Conservation (phyloP, 805 yeast species). For the Pichia californica region DNA sequence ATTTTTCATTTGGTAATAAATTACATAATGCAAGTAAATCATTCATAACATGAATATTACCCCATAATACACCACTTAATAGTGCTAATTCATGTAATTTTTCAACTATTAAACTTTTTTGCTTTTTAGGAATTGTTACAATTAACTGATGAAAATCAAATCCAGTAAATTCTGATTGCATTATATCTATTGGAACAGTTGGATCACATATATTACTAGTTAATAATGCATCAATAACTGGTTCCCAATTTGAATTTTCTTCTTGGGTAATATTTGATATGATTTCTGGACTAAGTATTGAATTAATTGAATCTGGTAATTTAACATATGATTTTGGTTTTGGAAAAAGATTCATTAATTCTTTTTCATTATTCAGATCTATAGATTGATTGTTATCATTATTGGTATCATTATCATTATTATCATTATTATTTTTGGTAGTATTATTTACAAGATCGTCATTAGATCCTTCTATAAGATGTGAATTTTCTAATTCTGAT, state of each 20-base stretch:
- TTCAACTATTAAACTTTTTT: conserved; percentile 31
- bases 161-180: conserved; percentile 27
- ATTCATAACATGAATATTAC: conserved; percentile 31
- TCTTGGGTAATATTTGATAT: conserved; percentile 34
- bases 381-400: neutral
- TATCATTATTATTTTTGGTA: neutral
- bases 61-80: conserved; percentile 10
- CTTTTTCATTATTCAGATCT: conserved; percentile 8
- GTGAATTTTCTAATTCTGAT: no score
- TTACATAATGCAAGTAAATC: conserved; percentile 31
- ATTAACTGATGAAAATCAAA: conserved; percentile 34
- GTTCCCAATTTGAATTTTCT: conserved; percentile 40
- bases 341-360: conserved; percentile 20
- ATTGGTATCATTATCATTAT: neutral
- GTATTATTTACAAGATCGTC: neutral
- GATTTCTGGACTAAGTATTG: conserved; percentile 33
- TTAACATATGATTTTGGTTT: conserved; percentile 18
- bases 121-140: conserved; percentile 34
- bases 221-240: conserved; percentile 34
- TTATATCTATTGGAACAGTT: neutral
- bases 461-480: neutral
- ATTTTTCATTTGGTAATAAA: conserved; percentile 13
- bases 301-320: conserved; percentile 33
- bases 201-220: conserved; percentile 14
- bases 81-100: conserved; percentile 32